phyloP scores from a whole-genome alignment of 441 rosid species.

The Manihot esculenta region DNA sequence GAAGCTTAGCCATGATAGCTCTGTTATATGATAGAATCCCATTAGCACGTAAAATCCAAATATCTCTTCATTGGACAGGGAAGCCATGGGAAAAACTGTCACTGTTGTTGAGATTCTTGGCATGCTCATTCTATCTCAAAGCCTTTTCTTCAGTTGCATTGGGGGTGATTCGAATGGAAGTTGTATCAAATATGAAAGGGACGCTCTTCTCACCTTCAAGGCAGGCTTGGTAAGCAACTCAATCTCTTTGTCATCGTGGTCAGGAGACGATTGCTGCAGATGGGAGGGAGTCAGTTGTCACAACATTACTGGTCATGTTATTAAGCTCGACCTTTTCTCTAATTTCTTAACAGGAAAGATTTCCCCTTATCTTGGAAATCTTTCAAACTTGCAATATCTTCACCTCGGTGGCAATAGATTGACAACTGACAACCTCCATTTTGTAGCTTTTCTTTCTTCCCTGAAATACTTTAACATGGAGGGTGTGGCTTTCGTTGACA shows the following conservation, averaged over 20 bases:
- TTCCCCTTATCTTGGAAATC: conserved; percentile 29
- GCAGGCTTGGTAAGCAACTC: background rate
- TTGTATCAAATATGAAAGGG: conserved; percentile 7
- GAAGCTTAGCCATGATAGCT: no score
- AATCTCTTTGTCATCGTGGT: conserved; percentile 9
- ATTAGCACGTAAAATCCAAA: no score
- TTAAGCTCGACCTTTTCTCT: conserved; percentile 7
- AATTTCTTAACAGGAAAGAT: conserved; percentile 20
- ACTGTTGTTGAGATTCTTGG: background rate
- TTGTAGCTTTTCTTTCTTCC: conserved; percentile 15
- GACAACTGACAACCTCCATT: background rate
- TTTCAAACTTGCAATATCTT: conserved; percentile 28
- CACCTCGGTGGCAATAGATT: conserved; percentile 21
- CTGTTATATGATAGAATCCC: no score
- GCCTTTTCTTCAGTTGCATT: background rate
- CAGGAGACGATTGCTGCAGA: conserved; percentile 7
- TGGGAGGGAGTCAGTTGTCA: conserved; percentile 10
- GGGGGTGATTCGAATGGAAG: background rate
- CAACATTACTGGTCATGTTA: conserved; percentile 6
- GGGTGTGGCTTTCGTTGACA: conserved; percentile 8
- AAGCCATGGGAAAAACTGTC: background rate
- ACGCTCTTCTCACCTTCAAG: conserved; percentile 15
- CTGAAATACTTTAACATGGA: conserved; percentile 18
- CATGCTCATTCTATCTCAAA: background rate
- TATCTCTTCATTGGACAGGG: no score